Conservation (phyloP, 768 basidiomycete genomes). For the Pleurotus sapidus region DNA sequence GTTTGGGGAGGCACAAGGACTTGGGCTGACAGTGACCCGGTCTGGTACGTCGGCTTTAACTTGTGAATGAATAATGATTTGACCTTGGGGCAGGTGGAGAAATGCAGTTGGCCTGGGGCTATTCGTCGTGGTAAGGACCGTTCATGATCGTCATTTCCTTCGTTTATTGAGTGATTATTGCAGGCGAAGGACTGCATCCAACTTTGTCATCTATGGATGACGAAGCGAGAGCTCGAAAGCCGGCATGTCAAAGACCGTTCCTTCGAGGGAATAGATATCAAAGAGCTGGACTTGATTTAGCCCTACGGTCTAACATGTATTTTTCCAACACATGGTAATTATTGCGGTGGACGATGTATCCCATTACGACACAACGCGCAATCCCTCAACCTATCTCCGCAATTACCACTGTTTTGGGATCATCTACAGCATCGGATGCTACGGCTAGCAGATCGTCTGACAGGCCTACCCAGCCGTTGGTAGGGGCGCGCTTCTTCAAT, state of each 20-base stretch:
- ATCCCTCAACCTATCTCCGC: too few relatives aligned
- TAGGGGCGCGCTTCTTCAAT: too few relatives aligned
- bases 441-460: too few relatives aligned
- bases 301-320: not conserved
- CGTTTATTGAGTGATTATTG: not conserved
- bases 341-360: too few relatives aligned
- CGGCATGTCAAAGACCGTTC: conserved; percentile 66
- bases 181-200: conserved; percentile 69
- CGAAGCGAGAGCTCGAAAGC: conserved; percentile 69
- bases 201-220: conserved; percentile 65
- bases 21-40: conserved; percentile 71
- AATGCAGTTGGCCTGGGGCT: conserved; percentile 67
- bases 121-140: conserved; percentile 54
- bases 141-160: not conserved
- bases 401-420: too few relatives aligned
- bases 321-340: too few relatives aligned
- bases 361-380: too few relatives aligned
- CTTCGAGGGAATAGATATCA: conserved; percentile 69
- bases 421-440: too few relatives aligned
- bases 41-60: conserved; percentile 46
- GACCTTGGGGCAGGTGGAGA: conserved; percentile 42
- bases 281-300: conserved; percentile 59
- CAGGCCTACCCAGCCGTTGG: too few relatives aligned
- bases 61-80: not conserved
- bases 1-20: conserved; percentile 54